Conservation (phyloP, 805 yeast species). For the Komagataella populi region DNA sequence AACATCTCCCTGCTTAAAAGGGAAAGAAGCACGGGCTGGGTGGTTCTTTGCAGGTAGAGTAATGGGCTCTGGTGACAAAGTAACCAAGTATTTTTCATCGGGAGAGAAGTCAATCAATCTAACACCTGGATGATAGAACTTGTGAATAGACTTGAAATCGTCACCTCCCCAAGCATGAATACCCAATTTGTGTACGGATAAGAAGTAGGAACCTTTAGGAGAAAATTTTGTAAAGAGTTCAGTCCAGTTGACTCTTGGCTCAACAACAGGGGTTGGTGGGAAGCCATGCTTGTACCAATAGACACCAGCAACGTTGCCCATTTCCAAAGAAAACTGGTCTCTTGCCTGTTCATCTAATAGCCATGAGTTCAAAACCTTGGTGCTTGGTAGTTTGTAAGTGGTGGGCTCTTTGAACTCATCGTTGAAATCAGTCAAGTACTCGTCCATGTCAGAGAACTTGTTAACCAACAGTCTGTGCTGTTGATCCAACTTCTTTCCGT, state of each 20-base stretch:
- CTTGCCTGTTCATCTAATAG: conserved; percentile 78
- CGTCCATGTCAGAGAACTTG: conserved; percentile 71
- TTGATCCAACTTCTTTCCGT: conserved; percentile 86
- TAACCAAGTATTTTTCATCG: conserved; percentile 76
- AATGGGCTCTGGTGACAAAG: conserved; percentile 81
- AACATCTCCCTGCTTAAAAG: conserved; percentile 75
- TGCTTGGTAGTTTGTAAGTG: conserved; percentile 56
- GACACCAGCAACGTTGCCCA: conserved; percentile 68
- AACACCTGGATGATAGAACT: conserved; percentile 82
- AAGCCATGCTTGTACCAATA: conserved; percentile 69
- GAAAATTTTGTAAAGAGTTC: conserved; percentile 81
- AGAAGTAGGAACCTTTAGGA: conserved; percentile 81
- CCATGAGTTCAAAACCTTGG: conserved; percentile 84
- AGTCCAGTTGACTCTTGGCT: conserved; percentile 78
- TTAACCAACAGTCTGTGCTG: conserved; percentile 84
- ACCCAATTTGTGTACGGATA: conserved; percentile 89
- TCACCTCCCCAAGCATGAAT: conserved; percentile 94
- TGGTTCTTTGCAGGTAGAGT: conserved; percentile 49
- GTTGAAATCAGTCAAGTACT: conserved; percentile 51
- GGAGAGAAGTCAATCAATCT: conserved; percentile 88
- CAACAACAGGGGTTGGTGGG: conserved; percentile 63
- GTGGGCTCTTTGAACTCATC: conserved; percentile 60
- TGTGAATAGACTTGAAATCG: conserved; percentile 54
- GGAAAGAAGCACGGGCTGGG: conserved; percentile 55
- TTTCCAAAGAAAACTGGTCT: conserved; percentile 79